Conservation (phyloP, 257 asterid species). For the Parsonsia alboflavescens region DNA sequence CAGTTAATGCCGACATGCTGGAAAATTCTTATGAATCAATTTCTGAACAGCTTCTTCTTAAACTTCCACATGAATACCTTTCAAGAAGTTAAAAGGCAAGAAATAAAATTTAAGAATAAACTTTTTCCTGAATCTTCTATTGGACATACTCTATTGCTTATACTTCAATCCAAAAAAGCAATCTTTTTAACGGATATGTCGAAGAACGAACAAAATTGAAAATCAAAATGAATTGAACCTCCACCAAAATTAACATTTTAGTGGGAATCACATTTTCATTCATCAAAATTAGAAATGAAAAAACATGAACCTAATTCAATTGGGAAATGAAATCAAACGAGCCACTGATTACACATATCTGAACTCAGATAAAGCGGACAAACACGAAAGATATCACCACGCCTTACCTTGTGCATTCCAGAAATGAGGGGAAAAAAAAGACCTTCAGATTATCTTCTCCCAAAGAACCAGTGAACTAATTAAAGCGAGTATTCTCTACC, state of each 20-base stretch:
- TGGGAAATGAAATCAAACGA: no score
- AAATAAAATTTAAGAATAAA: not conserved
- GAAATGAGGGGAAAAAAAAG: not conserved
- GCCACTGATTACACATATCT: not conserved
- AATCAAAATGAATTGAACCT: not conserved
- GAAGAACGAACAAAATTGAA: not conserved
- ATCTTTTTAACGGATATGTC: not conserved
- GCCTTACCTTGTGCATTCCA: not conserved
- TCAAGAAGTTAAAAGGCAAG: not conserved
- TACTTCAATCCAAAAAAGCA: not conserved
- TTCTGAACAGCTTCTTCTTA: not conserved
- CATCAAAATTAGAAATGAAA: not conserved
- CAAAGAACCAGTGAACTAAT: not conserved
- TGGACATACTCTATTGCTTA: not conserved
- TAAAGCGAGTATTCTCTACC: not conserved
- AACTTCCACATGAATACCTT: no score
- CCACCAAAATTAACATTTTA: no score
- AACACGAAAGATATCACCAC: not conserved
- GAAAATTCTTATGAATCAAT: no score
- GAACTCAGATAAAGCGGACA: not conserved
- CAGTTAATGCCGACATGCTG: not conserved
- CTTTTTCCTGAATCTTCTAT: not conserved
- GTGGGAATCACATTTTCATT: not conserved
- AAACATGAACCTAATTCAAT: not conserved
- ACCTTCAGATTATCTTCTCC: not conserved